Evolutionary conservation across 768 basidiomycete genomes (phyloP).

Genomic region (Flagelloscypha sp.): DNA sequence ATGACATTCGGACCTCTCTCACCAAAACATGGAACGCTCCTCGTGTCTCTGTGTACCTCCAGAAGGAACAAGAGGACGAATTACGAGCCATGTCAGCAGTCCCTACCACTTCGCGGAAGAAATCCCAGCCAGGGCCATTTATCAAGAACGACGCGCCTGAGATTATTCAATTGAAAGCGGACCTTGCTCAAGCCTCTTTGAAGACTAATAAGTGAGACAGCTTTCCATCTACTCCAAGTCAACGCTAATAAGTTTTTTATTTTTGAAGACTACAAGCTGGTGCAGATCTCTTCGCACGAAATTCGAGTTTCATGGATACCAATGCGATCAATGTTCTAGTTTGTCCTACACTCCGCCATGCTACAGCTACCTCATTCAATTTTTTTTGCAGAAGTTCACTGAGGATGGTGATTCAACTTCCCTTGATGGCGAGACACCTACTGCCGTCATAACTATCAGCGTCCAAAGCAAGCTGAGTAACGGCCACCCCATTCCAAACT

Average conservation of each 20-base stretch:
- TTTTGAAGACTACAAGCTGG: no score
- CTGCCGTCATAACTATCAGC: conserved; percentile 52
- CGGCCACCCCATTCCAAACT: conserved; percentile 49
- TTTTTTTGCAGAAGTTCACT: conserved; percentile 18
- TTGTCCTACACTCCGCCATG: not conserved
- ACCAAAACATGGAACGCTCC: conserved; percentile 47
- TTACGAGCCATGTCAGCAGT: conserved; percentile 29
- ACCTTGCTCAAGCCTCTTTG: conserved; percentile 44
- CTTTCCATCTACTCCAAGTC: no score
- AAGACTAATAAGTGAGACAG: conserved; percentile 48
- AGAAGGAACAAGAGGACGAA: conserved; percentile 43
- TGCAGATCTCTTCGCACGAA: no score
- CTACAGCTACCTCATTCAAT: not conserved
- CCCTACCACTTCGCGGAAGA: conserved; percentile 20
- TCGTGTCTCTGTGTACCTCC: conserved; percentile 46
- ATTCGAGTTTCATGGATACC: no score
- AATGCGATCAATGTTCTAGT: no score
- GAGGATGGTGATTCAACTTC: conserved; percentile 15
- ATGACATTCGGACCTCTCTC: conserved; percentile 39
- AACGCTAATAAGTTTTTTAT: no score
- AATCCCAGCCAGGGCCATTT: conserved; percentile 25
- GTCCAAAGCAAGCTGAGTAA: conserved; percentile 55
- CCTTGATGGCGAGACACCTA: conserved; percentile 10
- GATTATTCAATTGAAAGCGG: conserved; percentile 38
- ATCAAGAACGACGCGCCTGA: conserved; percentile 32